Conservation (phyloP, 176 grass and related monocot species). For the Aegilops tauschii region DNA sequence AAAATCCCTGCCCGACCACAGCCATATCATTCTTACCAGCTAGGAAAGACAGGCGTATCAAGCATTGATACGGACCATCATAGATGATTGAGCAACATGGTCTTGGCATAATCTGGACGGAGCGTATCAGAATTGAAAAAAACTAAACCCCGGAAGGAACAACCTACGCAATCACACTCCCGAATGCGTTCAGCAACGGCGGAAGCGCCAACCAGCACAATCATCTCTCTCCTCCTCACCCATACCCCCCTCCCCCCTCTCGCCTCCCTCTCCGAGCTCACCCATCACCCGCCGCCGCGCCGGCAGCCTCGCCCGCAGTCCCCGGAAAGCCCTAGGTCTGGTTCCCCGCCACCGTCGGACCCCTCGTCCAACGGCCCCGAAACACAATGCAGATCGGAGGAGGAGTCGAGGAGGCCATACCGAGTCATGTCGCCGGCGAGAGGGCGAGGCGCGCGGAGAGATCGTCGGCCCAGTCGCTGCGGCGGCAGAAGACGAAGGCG, state of each 20-base stretch:
- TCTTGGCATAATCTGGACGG: background rate
- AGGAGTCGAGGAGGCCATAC: background rate
- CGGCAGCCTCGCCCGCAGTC: background rate
- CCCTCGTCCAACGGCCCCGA: background rate
- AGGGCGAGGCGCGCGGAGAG: background rate
- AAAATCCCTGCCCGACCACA: background rate
- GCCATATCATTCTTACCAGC: background rate
- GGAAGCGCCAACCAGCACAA: background rate
- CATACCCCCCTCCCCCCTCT: background rate
- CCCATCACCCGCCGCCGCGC: too few relatives aligned
- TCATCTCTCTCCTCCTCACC: background rate
- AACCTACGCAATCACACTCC: background rate
- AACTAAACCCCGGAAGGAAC: background rate
- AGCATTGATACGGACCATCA: background rate
- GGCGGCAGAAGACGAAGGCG: background rate
- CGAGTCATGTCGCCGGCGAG: background rate
- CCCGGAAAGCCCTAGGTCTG: background rate
- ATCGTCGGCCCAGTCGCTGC: background rate
- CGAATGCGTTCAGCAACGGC: background rate
- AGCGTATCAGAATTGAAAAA: background rate
- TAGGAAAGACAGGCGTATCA: background rate
- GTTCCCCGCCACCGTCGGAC: background rate
- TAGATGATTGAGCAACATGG: too few relatives aligned
- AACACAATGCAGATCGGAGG: background rate
- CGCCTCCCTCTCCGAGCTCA: too few relatives aligned